Conservation (phyloP, 495 filamentous ascomycete species). For the Pseudoneurospora amorphoporcata region DNA sequence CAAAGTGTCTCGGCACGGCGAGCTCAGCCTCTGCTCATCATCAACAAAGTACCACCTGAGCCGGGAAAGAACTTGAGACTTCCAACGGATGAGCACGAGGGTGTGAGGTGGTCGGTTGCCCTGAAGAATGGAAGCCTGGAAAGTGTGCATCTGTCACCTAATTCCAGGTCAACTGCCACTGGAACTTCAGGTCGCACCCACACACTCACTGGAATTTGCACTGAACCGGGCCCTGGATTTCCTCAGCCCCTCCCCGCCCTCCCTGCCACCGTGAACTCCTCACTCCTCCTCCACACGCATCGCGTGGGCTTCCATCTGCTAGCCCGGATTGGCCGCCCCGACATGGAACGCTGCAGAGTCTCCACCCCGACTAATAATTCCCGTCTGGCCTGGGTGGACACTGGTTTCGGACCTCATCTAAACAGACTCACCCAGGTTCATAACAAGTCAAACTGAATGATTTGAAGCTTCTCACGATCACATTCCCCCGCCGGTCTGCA, state of each 20-base stretch:
- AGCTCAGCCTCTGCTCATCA: background rate
- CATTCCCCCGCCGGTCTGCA: background rate
- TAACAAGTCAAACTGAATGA: background rate
- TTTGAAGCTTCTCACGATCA: background rate
- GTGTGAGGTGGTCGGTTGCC: background rate
- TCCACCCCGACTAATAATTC: background rate
- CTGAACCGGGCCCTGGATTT: background rate
- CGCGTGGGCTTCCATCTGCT: background rate
- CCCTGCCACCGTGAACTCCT: background rate
- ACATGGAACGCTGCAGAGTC: background rate
- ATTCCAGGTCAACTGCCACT: background rate
- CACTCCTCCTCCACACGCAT: background rate
- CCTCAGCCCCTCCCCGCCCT: background rate
- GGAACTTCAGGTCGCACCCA: background rate
- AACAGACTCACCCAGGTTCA: background rate
- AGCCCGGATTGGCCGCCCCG: background rate
- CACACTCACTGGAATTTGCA: background rate
- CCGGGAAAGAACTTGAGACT: background rate
- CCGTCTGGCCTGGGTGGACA: background rate
- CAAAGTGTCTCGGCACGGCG: background rate
- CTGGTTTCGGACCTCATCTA: background rate
- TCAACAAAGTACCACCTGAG: background rate
- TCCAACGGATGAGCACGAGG: background rate
- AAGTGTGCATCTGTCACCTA: background rate
- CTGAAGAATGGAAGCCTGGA: background rate